These are phyloP conservation scores for Pinus albicaulis DNA, from an alignment of 75 land plant species.

Conservation along the genomic window DNA sequence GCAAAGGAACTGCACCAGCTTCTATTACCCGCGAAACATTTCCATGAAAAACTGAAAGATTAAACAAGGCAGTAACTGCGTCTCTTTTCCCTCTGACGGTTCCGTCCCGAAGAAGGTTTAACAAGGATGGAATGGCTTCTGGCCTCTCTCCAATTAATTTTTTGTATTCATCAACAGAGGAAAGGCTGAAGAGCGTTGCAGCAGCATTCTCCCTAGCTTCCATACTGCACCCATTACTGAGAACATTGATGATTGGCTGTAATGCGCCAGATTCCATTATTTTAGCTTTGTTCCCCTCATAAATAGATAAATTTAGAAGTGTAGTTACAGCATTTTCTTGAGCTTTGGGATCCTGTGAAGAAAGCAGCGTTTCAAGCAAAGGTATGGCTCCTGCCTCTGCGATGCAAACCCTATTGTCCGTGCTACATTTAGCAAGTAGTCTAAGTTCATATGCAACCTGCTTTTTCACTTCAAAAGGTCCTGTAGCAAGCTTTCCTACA, in stretches of 20 bases:
- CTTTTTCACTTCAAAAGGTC: constrained; percentile 44
- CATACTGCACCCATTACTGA: background rate
- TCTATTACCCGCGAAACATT: constrained; percentile 40
- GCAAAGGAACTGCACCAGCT: constrained; percentile 62
- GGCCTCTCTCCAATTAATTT: constrained; percentile 39
- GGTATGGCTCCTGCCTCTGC: constrained; percentile 87
- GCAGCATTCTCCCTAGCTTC: background rate
- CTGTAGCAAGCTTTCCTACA: constrained; percentile 59
- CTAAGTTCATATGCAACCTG: constrained; percentile 69
- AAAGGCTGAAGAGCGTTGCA: constrained; percentile 50
- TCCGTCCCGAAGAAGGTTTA: constrained; percentile 50
- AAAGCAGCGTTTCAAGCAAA: constrained; percentile 47
- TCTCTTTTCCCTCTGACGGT: constrained; percentile 57
- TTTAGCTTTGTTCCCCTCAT: constrained; percentile 47
- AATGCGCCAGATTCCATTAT: background rate
- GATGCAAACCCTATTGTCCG: constrained; percentile 62
- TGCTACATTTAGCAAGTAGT: constrained; percentile 65
- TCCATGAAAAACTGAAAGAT: constrained; percentile 43
- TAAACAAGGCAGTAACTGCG: constrained; percentile 71
- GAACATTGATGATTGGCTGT: background rate
- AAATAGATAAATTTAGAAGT: constrained; percentile 70
- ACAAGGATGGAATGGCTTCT: constrained; percentile 49
- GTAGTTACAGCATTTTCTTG: constrained; percentile 85
- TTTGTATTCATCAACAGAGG: constrained; percentile 62
- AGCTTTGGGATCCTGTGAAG: constrained; percentile 42